These are phyloP conservation scores for Nitzschia sp. DNA, from an alignment of 108 stramenopile species.

Conservation along the genomic window DNA sequence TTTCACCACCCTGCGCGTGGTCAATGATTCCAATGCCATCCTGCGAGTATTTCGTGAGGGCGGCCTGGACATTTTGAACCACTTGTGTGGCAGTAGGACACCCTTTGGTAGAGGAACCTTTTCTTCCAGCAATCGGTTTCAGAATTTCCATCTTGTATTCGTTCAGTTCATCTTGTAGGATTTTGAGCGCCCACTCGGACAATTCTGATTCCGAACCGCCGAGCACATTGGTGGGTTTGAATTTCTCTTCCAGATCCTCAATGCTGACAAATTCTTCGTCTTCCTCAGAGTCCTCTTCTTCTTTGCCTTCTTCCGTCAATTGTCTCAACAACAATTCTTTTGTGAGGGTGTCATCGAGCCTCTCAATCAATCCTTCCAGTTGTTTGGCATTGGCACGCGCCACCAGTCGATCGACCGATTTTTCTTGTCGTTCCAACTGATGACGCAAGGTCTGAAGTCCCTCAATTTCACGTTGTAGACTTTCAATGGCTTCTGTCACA, in stretches of 20 bases:
- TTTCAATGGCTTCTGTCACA: neutral
- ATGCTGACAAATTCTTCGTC: conserved; percentile 1
- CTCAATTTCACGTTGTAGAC: neutral
- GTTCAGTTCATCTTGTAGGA: conserved; percentile 27
- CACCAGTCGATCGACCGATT: conserved; percentile 2
- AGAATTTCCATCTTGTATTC: conserved; percentile 12
- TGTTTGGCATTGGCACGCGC: conserved; percentile 16
- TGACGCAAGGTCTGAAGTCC: conserved; percentile 4
- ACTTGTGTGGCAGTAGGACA: conserved; percentile 17
- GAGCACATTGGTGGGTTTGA: conserved; percentile 6
- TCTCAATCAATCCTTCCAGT: conserved; percentile 5
- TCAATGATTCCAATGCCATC: conserved; percentile 33
- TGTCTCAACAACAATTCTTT: conserved; percentile 19
- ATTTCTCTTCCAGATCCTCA: conserved; percentile 2
- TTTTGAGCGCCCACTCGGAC: conserved; percentile 17
- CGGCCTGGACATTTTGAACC: conserved; percentile 22
- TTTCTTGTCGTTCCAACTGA: neutral
- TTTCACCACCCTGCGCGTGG: conserved; percentile 31
- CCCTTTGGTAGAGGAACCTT: neutral
- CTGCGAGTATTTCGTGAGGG: conserved; percentile 27
- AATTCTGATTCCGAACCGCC: conserved; percentile 14
- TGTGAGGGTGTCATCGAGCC: conserved; percentile 19
- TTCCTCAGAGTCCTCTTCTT: neutral
- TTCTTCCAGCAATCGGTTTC: neutral
- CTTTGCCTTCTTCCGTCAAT: neutral